Conservation (phyloP, 2,329 filamentous ascomycete species). For the Trichoderma atroviride region DNA sequence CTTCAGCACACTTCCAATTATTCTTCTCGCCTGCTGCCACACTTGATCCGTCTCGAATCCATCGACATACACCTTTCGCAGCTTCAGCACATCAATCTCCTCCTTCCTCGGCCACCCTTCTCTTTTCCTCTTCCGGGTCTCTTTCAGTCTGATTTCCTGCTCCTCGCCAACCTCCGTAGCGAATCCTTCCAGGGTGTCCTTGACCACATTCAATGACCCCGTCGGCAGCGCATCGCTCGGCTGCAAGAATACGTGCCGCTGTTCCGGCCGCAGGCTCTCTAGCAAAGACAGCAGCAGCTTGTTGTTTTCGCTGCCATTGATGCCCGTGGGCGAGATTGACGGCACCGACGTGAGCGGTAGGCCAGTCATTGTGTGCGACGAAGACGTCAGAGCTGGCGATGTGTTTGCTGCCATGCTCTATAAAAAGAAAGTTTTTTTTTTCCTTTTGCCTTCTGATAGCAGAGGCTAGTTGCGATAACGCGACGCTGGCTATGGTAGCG, state of each 20-base stretch:
- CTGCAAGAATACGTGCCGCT: conserved; percentile 76
- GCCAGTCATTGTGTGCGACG: conserved; percentile 64
- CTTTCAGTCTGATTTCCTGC: conserved; percentile 69
- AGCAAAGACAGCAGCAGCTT: conserved; percentile 53
- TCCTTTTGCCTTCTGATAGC: not conserved
- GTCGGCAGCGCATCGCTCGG: conserved; percentile 68
- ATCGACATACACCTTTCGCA: conserved; percentile 81
- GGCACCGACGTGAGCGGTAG: conserved; percentile 47
- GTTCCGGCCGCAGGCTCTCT: conserved; percentile 58
- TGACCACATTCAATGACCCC: conserved; percentile 74
- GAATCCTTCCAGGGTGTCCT: conserved; percentile 76
- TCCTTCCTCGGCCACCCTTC: conserved; percentile 48
- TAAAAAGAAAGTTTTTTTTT: not conserved
- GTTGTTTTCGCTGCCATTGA: conserved; percentile 36
- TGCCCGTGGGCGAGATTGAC: conserved; percentile 41
- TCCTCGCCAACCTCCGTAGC: conserved; percentile 73
- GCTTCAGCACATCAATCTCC: conserved; percentile 62
- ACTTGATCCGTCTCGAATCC: conserved; percentile 88
- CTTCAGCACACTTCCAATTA: conserved; percentile 63
- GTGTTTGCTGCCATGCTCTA: conserved; percentile 45
- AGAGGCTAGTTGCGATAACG: conserved; percentile 21
- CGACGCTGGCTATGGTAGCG: not conserved
- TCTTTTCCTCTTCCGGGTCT: conserved; percentile 78
- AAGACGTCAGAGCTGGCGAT: conserved; percentile 64
- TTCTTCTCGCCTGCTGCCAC: conserved; percentile 88